Percentiles rank a stretch among this genome's conserved stretches.
Evolutionary conservation across 208 protist species (phyloP).

Genomic region (Trypanosoma mega): DNA sequence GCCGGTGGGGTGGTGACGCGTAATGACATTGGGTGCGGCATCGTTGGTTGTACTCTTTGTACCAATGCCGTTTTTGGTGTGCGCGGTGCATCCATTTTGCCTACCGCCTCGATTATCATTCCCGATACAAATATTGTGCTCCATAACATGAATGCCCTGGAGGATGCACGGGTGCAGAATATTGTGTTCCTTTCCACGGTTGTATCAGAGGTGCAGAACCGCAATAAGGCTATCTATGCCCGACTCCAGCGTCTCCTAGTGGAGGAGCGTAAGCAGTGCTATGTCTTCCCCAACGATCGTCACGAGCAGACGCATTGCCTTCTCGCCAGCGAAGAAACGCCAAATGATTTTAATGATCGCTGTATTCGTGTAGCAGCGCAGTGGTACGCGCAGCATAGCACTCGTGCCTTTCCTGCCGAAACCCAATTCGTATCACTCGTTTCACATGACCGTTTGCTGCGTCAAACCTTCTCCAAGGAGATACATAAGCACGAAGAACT

Average conservation of each 20-base stretch:
- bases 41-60: slow-evolving; percentile 59
- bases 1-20: slow-evolving; percentile 41
- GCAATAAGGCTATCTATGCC: slow-evolving; percentile 88
- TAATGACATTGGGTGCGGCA: slow-evolving; percentile 81
- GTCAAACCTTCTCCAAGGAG: slow-evolving; percentile 18
- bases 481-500: slow-evolving; percentile 21
- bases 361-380: slow-evolving; percentile 76
- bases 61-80: slow-evolving; percentile 25
- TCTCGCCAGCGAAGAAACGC: slow-evolving; percentile 57
- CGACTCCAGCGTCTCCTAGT: slow-evolving; percentile 75
- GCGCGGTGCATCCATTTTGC: slow-evolving; percentile 29
- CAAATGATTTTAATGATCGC: slow-evolving; percentile 91
- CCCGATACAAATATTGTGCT: slow-evolving; percentile 92
- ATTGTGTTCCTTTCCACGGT: slow-evolving; percentile 90
- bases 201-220: slow-evolving; percentile 87
- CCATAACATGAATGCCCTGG: slow-evolving; percentile 92
- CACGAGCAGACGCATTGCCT: slow-evolving; percentile 89
- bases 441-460: slow-evolving; percentile 72
- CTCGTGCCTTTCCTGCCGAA: slow-evolving; percentile 33
- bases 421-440: slow-evolving; percentile 47
- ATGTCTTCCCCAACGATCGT: slow-evolving; percentile 92
- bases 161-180: slow-evolving; percentile 75
- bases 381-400: slow-evolving; percentile 87
- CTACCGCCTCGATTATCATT: slow-evolving; percentile 50
- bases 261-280: slow-evolving; percentile 71